These are phyloP conservation scores for Raffaelea ambrosiae DNA, from an alignment of 2,329 filamentous ascomycete genomes.

Conservation along the genomic window DNA sequence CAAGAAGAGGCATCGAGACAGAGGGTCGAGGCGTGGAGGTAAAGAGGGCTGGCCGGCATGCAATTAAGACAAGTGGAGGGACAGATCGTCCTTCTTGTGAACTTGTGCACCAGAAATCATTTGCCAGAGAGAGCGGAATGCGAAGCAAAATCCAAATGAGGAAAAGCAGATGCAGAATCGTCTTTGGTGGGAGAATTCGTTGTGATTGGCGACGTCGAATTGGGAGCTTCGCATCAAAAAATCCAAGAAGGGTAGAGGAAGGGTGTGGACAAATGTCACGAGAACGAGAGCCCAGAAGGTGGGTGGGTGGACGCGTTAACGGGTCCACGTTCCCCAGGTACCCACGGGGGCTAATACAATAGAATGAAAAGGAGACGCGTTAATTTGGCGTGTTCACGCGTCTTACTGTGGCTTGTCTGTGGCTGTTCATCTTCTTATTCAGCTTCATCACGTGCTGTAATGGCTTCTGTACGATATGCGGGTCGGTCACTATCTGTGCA, in stretches of 20 bases:
- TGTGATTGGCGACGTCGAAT: no score
- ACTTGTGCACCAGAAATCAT: no score
- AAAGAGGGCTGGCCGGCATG: neutral
- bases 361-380: constrained; percentile 12
- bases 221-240: no score
- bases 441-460: no score
- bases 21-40: neutral
- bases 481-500: no score
- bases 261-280: neutral
- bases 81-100: neutral
- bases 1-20: constrained; percentile 36
- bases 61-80: neutral
- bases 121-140: no score
- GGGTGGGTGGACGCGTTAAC: constrained; percentile 1
- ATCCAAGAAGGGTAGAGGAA: neutral
- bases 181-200: no score
- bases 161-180: no score
- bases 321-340: neutral
- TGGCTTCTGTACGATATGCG: no score
- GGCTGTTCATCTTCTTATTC: neutral
- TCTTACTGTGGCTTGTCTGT: neutral
- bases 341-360: neutral
- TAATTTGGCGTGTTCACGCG: constrained; percentile 9
- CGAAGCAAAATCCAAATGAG: no score
- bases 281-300: no score